Base-by-base conservation (phyloP, 2,329 filamentous ascomycete genomes). In the Colletotrichum zoysiae region DNA sequence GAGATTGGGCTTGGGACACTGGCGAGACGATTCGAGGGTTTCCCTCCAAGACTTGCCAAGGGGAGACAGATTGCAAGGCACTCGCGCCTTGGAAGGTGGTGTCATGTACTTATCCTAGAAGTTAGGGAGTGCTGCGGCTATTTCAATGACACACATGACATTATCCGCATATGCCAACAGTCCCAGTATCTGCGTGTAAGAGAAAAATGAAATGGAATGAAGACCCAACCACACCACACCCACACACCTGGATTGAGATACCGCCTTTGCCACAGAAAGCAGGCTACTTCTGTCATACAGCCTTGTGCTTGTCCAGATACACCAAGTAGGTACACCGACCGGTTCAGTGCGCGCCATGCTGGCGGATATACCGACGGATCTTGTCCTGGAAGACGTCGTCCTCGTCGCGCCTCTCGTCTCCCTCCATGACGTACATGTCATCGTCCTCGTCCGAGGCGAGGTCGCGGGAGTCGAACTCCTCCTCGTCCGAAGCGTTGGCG, bases 401-500 rank as follows among this genome's bases (percentile, higher is more conserved):
- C 64, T 78, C 74, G 55, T 78, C 67, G 46, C 80, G 63, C 78
- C 76, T 55, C 56, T 79, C 78, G 38, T 83, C 82, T 51, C 82
- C 81, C 30, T 83, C 82, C 59, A 82, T 78, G 71, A 84, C 77
- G 50, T 81, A 74, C 65, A 59, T 65, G 42, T 74, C 62, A 8
- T 81, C 81, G 60, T 83, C 80, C 26, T 81, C 79, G 50, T 81
- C 78, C 33, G 82, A 81, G 20, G 80, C 78, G 51, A 80, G 79
- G 33, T 80, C 77, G 8, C 79, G 78, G 26, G 85, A 78, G 65
- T 86, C 86, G 66, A 84, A 88, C 75, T 89, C 87, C 75, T 89
- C 87, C 9, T 86, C 80, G 74, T 89, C 87, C 2, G 87, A 88
- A 11, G 86, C 86, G 64, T 88, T 87, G 33, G 80, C 81, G 26